Base-by-base conservation (phyloP, 768 basidiomycete species). In the Crepidotus variabilis region DNA sequence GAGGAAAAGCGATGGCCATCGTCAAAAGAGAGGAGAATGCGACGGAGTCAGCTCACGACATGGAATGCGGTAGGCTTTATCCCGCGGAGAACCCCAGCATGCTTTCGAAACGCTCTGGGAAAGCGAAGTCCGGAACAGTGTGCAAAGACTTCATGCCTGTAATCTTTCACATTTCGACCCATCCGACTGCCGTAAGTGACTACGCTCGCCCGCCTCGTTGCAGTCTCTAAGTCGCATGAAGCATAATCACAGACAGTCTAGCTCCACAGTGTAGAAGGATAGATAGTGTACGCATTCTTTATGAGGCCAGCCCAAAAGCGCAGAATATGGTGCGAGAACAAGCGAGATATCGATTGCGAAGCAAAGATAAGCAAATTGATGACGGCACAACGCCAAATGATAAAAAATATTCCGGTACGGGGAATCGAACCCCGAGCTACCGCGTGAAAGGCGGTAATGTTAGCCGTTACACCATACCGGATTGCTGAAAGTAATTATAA, bases 401-500 rank as follows among this genome's bases (percentile, higher is more conserved):
- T 2, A 49, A 49, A 49, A 49, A 28, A 14, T 22, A n/a, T 55
- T 55, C 54, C 54, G 54, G 47, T 67, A 72, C 63, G 54, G 76
- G 77, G 51, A 67, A 73, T 73, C 72, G 72, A 73, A 73, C 71
- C 63, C 66, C 74, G 65, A 72, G 71, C 65, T 71, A 67, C 73
- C 69, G 70, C 66, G 74, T 76, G 79, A 80, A 71, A 80, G 79
- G 79, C 78, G 79, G 78, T 72, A 78, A 80, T 79, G 78, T 78
- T 80, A 77, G 77, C 78, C 78, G 64, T 79, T 80, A 80, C 78
- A 80, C 78, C 78, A 79, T 79, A 79, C 48, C 55, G 55, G 57
- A 57, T 52, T 49, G 24, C n/a, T 28, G 47, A 49, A 18, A 23
- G 24, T 18, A 7, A 9, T 8, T 47, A 8, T 18, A 8, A 8